A percentile compares a stretch with the other conserved stretches of the same genome.
Evolutionary conservation across 331 rosid genomes (phyloP).

Genomic region (Pyrus hybrid): DNA sequence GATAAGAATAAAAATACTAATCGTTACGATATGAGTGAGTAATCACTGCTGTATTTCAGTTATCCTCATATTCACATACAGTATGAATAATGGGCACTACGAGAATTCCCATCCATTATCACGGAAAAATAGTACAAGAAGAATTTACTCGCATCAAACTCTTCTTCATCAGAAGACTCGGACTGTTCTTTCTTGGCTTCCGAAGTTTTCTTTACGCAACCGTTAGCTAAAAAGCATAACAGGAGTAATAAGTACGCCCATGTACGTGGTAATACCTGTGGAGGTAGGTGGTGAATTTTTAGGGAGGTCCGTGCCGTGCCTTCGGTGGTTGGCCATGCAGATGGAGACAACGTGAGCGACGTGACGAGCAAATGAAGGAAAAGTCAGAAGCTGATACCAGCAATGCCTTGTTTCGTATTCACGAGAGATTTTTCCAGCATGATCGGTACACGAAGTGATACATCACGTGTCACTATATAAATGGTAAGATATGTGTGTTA

Average conservation of each 20-base stretch:
- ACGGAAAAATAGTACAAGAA: background rate
- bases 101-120: background rate
- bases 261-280: slow-evolving; percentile 15
- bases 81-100: too few relatives aligned
- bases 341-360: slow-evolving; percentile 30
- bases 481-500: too few relatives aligned
- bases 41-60: background rate
- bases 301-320: slow-evolving; percentile 8
- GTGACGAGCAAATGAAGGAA: slow-evolving; percentile 63
- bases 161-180: slow-evolving; percentile 50
- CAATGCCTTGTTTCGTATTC: slow-evolving; percentile 4
- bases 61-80: background rate
- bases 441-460: too few relatives aligned
- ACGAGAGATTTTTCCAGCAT: too few relatives aligned
- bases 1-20: background rate
- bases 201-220: slow-evolving; percentile 8
- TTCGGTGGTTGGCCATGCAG: slow-evolving; percentile 14
- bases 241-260: background rate
- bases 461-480: background rate
- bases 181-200: slow-evolving; percentile 23
- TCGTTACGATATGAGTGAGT: background rate
- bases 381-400: slow-evolving; percentile 46
- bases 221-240: slow-evolving; percentile 27
- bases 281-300: slow-evolving; percentile 10
- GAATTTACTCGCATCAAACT: slow-evolving; percentile 44